Evolutionary conservation across 164 flowering plant genomes (phyloP).

Genomic region (Amborella trichopoda): DNA sequence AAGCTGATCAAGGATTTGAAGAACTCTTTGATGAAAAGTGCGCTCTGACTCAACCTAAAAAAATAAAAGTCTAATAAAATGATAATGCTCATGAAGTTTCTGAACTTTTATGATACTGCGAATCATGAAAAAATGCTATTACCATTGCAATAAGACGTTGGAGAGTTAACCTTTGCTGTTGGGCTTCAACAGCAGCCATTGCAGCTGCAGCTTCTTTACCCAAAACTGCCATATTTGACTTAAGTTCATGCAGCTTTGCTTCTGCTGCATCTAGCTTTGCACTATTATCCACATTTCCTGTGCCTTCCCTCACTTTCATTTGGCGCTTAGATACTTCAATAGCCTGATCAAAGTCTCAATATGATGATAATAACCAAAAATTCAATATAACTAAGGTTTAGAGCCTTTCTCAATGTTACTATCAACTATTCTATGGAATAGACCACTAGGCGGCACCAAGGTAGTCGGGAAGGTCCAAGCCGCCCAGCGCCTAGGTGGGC

Average conservation of each 20-base stretch:
- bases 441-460: too few relatives aligned
- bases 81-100: too few relatives aligned
- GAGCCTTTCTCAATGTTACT: not conserved
- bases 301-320: conserved; percentile 59
- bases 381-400: not conserved
- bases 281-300: conserved; percentile 36
- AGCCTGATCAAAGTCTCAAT: conserved; percentile 37
- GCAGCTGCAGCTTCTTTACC: conserved; percentile 95
- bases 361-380: too few relatives aligned
- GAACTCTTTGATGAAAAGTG: conserved; percentile 57
- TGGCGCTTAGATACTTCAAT: conserved; percentile 86
- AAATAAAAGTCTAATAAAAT: too few relatives aligned
- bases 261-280: conserved; percentile 77
- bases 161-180: conserved; percentile 86
- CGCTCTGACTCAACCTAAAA: conserved; percentile 90
- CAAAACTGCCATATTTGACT: conserved; percentile 57
- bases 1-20: conserved; percentile 85
- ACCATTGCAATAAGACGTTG: conserved; percentile 88
- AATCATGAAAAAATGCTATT: conserved; percentile 11
- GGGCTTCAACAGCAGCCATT: conserved; percentile 94
- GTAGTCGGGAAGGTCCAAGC: too few relatives aligned
- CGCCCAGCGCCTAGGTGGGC: too few relatives aligned
- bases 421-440: too few relatives aligned
- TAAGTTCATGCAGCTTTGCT: conserved; percentile 69
- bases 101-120: too few relatives aligned